Conservation (phyloP, 2,329 filamentous ascomycete species). For the Fusarium foetens region DNA sequence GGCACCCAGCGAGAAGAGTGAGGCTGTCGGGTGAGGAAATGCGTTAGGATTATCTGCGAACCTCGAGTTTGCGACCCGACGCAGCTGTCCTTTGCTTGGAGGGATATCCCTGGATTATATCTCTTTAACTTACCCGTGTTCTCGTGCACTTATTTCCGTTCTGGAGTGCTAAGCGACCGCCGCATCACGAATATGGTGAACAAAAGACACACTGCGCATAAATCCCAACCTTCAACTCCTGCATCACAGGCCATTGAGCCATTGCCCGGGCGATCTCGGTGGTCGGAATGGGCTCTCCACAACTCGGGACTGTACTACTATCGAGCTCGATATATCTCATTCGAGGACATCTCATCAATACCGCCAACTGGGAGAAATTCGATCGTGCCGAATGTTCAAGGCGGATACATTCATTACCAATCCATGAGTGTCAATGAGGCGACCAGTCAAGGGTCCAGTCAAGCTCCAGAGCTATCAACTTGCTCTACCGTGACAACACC, state of each 20-base stretch:
- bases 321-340: constrained; percentile 38
- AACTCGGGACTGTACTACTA: constrained; percentile 31
- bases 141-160: neutral
- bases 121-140: constrained; percentile 5
- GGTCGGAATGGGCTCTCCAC: constrained; percentile 36
- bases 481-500: constrained; percentile 22
- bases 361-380: constrained; percentile 33
- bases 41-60: constrained; percentile 12
- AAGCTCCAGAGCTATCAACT: constrained; percentile 14
- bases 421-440: constrained; percentile 27
- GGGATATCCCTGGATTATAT: constrained; percentile 27
- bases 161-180: neutral
- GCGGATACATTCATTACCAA: constrained; percentile 40
- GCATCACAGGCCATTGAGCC: constrained; percentile 2
- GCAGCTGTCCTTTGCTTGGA: neutral
- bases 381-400: constrained; percentile 29
- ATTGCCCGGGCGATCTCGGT: constrained; percentile 4
- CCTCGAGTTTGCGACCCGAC: constrained; percentile 9
- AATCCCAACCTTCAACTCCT: constrained; percentile 7
- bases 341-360: constrained; percentile 24
- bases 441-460: neutral
- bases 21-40: constrained; percentile 34
- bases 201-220: neutral
- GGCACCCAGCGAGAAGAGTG: constrained; percentile 28
- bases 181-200: constrained; percentile 8